Base-by-base conservation (phyloP, 208 protist genomes). In the Trypanosoma melophagium region DNA sequence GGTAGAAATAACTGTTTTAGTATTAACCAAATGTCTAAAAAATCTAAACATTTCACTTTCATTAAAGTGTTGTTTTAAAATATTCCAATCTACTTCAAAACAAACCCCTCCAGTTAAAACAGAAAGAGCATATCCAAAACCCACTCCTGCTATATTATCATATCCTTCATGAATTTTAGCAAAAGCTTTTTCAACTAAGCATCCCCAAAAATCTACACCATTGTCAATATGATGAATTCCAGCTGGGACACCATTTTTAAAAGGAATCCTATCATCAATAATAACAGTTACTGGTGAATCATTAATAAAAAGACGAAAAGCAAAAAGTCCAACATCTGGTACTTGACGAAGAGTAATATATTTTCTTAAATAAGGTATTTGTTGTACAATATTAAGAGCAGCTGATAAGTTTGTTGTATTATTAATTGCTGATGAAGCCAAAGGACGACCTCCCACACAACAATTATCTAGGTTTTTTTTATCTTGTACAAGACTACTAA, bases 171-270 rank as follows among this genome's bases (percentile, higher is more conserved):
- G 69, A 12, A 78, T 47, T 56, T 93, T 93, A 4, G 83, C 87
- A 70, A 90, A 71, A 19, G 79, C 84, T 52, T 93, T 93, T 72
- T 93, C 87, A 14, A 89, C 72, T 10, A 88, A 47, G 9, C 77
- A 65, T 3, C 79, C 81, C 72, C 86, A 90, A 78, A 83, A 87
- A 63, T 88, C 79, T 16, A 55, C 54, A 40, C 13, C 38, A 53
- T 60, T 19, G 21, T 51, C 24, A 58, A 24, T 52, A 69, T 51
- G 71, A 77, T 79, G 60, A 54, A 89, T 63, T 19, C 83, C 81
- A 8, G 80, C 56, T 44, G 80, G 60, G 58, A 44, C 53, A 22
- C 47, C 51, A 9, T 69, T 22, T 24, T 79, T 14, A 57, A 76
- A 83, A 7, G 83, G 87, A 28, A 90, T 62, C 44, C 53, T 53